Base-by-base conservation (phyloP, 2,329 filamentous ascomycete species). In the Clonostachys solani region DNA sequence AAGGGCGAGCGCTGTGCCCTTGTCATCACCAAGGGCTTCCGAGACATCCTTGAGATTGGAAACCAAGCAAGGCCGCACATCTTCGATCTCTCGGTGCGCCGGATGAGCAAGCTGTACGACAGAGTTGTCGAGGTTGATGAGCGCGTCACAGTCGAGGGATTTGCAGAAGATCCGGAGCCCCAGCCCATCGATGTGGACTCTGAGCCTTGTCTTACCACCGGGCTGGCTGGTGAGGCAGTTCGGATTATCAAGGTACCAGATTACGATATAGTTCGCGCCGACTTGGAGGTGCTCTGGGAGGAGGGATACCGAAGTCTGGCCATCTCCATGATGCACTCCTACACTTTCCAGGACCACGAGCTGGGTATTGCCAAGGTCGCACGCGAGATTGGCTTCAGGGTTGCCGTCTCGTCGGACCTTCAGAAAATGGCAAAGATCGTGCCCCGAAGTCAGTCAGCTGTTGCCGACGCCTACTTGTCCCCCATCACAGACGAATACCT, bases 101-200 rank as follows among this genome's bases (percentile, higher is more conserved):
- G 85, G 46, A 82, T 85, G 1, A 82, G 86, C 43, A 80, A 86
- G 9, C 71, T 90, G 3, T 88, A 88, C 57, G 80, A 85, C 54
- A 75, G 68, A 37, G 86, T 89, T 0, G 69, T 89, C 2, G 86
- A 89, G 62, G 76, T 90, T n/a, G 82, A 88, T 45, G 86, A 90
- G 66, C 72, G 86, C 36, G 82, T 89, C 4, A 89, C 86, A 0
- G 65, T 89, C 42, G 86, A 89, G 54, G 83, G 87, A 52, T 88
- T 87, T 52, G 82, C 84, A 0, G 85, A 89, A 57, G 83, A 89
- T 48, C 86, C 86, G 0, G 70, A 78, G 41, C 52, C 54, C 1
- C 80, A 80, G 0, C 64, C 77, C 3, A 72, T 73, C 2, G 17
- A 45, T 15, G 35, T 16, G 12, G n/a, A 13, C 12, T 12, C 33